Evolutionary conservation across 345 rosid genomes (phyloP).

Genomic region (Hirschfeldia incana): DNA sequence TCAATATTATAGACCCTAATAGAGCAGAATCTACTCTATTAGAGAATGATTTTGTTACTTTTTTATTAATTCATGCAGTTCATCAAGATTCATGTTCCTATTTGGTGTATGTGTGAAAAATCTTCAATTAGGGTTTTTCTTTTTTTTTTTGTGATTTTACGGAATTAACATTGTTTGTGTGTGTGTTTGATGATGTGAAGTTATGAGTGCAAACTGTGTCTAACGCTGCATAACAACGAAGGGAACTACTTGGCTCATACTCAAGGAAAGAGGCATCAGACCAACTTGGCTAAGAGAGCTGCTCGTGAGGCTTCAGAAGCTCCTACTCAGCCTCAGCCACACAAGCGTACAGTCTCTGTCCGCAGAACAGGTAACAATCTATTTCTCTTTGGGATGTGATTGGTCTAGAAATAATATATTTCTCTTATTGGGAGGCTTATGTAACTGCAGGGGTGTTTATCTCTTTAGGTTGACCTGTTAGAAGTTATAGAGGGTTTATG

Average conservation of each 20-base stretch:
- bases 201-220: constrained; percentile 95
- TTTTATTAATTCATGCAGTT: not conserved
- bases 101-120: not conserved
- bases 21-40: not conserved
- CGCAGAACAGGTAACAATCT: constrained; percentile 61
- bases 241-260: constrained; percentile 99
- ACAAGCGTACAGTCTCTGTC: constrained; percentile 80
- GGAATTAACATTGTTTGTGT: constrained; percentile 12
- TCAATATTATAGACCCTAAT: not conserved
- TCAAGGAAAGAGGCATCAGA: constrained; percentile 96
- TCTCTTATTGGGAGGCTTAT: not conserved
- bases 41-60: not conserved
- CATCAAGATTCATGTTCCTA: not conserved
- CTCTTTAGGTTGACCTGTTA: not conserved
- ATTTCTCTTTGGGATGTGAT: not conserved
- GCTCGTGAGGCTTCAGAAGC: constrained; percentile 95
- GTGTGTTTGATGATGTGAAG: constrained; percentile 43
- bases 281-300: constrained; percentile 95
- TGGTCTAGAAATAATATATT: not conserved
- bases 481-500: not conserved
- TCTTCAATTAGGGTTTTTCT: not conserved
- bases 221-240: constrained; percentile 98
- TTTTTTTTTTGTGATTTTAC: not conserved
- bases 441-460: not conserved
- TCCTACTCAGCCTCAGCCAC: constrained; percentile 92